Evolutionary conservation across 805 yeast genomes (phyloP).

Genomic region (Schwanniomyces occidentalis): DNA sequence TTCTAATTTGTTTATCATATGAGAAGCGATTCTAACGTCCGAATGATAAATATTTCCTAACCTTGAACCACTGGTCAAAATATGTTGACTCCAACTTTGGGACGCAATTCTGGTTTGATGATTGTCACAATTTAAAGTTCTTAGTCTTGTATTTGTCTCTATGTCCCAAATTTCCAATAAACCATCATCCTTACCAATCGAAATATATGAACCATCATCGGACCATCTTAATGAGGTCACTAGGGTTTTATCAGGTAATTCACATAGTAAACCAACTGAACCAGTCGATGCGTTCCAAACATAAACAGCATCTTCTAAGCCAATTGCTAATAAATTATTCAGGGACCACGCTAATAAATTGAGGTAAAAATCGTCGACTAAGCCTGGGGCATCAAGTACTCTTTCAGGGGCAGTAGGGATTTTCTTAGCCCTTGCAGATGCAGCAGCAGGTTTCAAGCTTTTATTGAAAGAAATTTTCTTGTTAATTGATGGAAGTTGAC

Average conservation of each 20-base stretch:
- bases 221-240: constrained; percentile 87
- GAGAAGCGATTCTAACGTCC: constrained; percentile 85
- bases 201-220: constrained; percentile 81
- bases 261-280: constrained; percentile 66
- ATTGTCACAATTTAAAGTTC: constrained; percentile 75
- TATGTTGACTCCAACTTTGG: constrained; percentile 81
- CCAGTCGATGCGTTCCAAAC: constrained; percentile 92
- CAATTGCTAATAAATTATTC: constrained; percentile 82
- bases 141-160: constrained; percentile 66
- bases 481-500: constrained; percentile 18
- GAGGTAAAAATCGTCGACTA: constrained; percentile 88
- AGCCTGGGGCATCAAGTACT: constrained; percentile 94
- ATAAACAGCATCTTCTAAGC: constrained; percentile 78
- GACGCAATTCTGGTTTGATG: constrained; percentile 71
- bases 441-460: constrained; percentile 48
- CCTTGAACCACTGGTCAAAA: constrained; percentile 83
- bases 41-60: constrained; percentile 83
- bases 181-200: constrained; percentile 85
- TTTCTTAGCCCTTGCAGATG: constrained; percentile 69
- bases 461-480: constrained; percentile 22
- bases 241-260: constrained; percentile 44
- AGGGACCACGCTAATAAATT: constrained; percentile 87
- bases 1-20: constrained; percentile 58
- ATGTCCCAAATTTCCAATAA: constrained; percentile 91
- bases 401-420: constrained; percentile 88